Evolutionary conservation across 2,329 filamentous ascomycete genomes (phyloP), one percentile per base, ranked within the genome.

Genomic region (Hymenoscyphus infarciens): DNA sequence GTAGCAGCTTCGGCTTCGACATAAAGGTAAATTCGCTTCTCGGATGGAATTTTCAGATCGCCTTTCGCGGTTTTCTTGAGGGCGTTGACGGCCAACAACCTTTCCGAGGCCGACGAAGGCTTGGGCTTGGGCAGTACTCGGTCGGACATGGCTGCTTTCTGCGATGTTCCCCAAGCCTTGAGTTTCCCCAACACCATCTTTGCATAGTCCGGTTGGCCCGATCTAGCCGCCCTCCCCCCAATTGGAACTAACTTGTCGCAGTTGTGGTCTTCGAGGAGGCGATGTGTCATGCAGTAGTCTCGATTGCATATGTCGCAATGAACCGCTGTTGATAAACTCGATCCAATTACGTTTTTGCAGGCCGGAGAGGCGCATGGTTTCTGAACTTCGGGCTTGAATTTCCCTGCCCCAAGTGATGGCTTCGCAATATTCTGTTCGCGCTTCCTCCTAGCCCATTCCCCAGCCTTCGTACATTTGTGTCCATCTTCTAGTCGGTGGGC

Each of bases 1-100:
- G 92, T 96, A 71, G 91, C 90, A 10, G 91, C 90, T 71, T 93
- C 92, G 0, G 94, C 95, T 74, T 98, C 94, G 19, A 97, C 91
- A 73, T 90, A 88, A 0, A 99, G 73, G 73, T 98, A 98, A 1
- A 99, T 78, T n/a, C 95, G 81, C 79, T 96, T 96, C 67, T 97
- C 92, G 0, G 81, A 75, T 0, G 92, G 81, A 0, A 97, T 77
- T 71, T 92, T 94, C 10, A 87, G 86, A 67, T 98, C 94, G 0
- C 96, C 96, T 78, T 97, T 97, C 2, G 95, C 94, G 0, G 84
- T 87, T 74, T 89, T 89, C 79, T 97, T 97, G 52, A 99, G 80
- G 10, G 83, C 85, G 66, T 92, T 92, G 6, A 94, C 81, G 5
- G 89, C 90, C 2, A 87, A 80, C 19, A 90, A 69, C 2, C 88